Conservation (phyloP, 495 filamentous ascomycete genomes). For the Hypoxylon crocopeplum region DNA sequence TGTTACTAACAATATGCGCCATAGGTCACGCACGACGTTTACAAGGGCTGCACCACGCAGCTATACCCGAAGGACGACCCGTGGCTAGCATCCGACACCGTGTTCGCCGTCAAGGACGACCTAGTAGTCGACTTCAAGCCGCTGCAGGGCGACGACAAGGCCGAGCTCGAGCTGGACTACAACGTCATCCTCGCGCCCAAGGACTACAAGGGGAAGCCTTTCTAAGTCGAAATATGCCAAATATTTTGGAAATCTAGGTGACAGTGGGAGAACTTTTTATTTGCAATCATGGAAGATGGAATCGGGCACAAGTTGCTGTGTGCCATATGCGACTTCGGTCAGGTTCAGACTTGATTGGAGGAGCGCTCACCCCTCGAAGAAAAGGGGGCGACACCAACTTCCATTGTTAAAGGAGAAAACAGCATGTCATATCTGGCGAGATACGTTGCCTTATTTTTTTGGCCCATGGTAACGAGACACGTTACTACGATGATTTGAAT, state of each 20-base stretch:
- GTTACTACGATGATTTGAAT: not conserved
- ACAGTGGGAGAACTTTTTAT: too few relatives aligned
- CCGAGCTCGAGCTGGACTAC: conserved; percentile 73
- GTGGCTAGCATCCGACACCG: conserved; percentile 73
- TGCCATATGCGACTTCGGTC: not conserved
- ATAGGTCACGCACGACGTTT: conserved; percentile 57
- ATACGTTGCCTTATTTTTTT: too few relatives aligned
- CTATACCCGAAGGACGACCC: conserved; percentile 76
- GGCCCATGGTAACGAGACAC: too few relatives aligned
- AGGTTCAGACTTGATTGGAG: not conserved
- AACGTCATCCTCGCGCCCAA: conserved; percentile 63
- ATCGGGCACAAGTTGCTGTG: too few relatives aligned
- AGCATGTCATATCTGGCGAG: not conserved
- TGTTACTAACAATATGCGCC: conserved; percentile 6
- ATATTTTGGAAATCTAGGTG: too few relatives aligned
- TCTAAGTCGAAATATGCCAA: too few relatives aligned
- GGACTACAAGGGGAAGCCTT: conserved; percentile 54
- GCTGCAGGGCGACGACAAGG: conserved; percentile 66
- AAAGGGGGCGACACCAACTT: not conserved
- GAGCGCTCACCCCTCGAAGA: not conserved
- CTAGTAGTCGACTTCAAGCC: conserved; percentile 75
- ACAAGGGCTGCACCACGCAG: conserved; percentile 75
- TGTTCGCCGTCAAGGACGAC: conserved; percentile 83
- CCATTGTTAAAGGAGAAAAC: not conserved
- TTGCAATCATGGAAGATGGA: too few relatives aligned